Evolutionary conservation across 352 stramenopile species (phyloP), one percentile per base, ranked within the genome.

Genomic region (Pythium rishiriense): DNA sequence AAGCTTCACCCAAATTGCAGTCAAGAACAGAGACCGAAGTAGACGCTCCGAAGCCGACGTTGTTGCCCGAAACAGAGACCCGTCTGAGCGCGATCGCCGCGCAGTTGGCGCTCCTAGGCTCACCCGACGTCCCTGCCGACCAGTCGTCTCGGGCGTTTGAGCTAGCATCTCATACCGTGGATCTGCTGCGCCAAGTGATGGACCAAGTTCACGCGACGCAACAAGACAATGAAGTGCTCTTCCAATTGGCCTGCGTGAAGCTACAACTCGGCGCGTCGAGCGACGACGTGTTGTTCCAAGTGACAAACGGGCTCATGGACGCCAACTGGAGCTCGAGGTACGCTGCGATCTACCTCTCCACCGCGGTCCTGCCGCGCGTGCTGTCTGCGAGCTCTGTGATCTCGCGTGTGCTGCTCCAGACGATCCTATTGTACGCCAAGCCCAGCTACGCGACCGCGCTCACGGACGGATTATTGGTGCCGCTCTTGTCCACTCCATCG

Each of bases 241-340:
- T 93, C 37, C 45, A 66, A 19, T 59, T 58, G 21, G 45, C 87
- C 12, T 93, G 84, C 42, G 59, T 43, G 22, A 61, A 69, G 19
- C 68, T 93, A 5, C 70, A 83, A 54, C 68, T 93, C 24, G 39
- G 67, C 19, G 62, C 51, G 4, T 78, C 68, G 17, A 91, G 72
- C 25, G 84, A 93, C 46, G 80, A 91, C 71, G 79, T 61, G 24
- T 73, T 93, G 1, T 78, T 77, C 45, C 74, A 82, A 19, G 74
- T 91, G 45, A 76, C 82, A 25, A 93, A 79, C 39, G 64, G 70
- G 9, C 56, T 93, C 10, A 74, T 91, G 41, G 76, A 86, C 12
- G 76, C 76, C 19, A 91, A 81, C 42, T 91, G 82, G 76, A 90
- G 84, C 43, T 88, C 81, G 19, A 78, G 76, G 12, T 90, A 90